phyloP scores from a whole-genome alignment of 306 rosid genomes.

The Dicorynia guianensis region DNA sequence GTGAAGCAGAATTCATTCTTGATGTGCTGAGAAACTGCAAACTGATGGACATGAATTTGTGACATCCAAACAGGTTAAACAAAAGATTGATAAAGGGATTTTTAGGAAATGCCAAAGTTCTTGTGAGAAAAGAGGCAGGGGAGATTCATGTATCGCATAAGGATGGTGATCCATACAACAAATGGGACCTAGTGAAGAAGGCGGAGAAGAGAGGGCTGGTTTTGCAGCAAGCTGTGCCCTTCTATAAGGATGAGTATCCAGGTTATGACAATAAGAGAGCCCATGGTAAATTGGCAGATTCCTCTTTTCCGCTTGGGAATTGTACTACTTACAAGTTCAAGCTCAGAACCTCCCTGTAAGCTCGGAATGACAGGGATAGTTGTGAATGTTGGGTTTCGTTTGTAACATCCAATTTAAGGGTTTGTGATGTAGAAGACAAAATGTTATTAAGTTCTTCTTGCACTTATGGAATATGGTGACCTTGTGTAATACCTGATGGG shows the following conservation, averaged over 20 bases:
- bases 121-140: conserved; percentile 64
- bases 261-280: conserved; percentile 86
- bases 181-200: conserved; percentile 70
- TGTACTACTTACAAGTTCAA: conserved; percentile 72
- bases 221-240: conserved; percentile 55
- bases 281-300: conserved; percentile 61
- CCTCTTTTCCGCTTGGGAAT: conserved; percentile 58
- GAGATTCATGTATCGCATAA: conserved; percentile 81
- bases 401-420: background rate
- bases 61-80: conserved; percentile 65
- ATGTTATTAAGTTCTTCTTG: no score
- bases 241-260: conserved; percentile 62
- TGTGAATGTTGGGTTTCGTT: conserved; percentile 17
- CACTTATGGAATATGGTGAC: conserved; percentile 64
- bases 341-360: conserved; percentile 38
- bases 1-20: conserved; percentile 13
- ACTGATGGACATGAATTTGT: conserved; percentile 25
- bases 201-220: conserved; percentile 67
- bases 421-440: background rate
- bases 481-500: conserved; percentile 73
- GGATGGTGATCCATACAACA: conserved; percentile 76
- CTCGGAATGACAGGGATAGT: background rate
- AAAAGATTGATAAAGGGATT: conserved; percentile 73
- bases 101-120: conserved; percentile 61
- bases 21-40: conserved; percentile 13